Evolutionary conservation across 2,329 filamentous ascomycete genomes (phyloP).

Genomic region (Ampelomyces quisqualis): DNA sequence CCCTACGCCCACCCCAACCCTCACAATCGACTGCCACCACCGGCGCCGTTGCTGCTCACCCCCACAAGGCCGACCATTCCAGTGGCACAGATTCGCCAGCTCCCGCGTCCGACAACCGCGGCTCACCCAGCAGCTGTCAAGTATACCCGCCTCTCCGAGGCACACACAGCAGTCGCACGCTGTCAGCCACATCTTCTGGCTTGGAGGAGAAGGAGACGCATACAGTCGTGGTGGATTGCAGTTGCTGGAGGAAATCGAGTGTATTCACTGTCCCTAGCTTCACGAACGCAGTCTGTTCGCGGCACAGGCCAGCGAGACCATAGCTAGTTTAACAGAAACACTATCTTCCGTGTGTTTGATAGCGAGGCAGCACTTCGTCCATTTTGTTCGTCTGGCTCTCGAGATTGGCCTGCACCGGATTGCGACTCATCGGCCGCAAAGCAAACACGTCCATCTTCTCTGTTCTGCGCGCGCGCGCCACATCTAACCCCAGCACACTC

Average conservation of each 20-base stretch:
- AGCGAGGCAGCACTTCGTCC: slow-evolving; percentile 46
- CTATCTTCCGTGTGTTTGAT: slow-evolving; percentile 44
- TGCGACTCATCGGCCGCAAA: slow-evolving; percentile 27
- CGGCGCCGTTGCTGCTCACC: not conserved
- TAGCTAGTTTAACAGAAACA: slow-evolving; percentile 55
- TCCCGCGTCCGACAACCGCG: slow-evolving; percentile 5
- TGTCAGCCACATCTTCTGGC: slow-evolving; percentile 22
- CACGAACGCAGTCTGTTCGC: slow-evolving; percentile 34
- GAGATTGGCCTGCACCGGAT: slow-evolving; percentile 29
- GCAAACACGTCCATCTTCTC: slow-evolving; percentile 23
- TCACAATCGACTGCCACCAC: slow-evolving; percentile 1
- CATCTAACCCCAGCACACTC: slow-evolving; percentile 28
- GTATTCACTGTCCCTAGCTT: slow-evolving; percentile 38
- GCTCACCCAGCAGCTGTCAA: slow-evolving; percentile 9
- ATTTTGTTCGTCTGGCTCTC: slow-evolving; percentile 36
- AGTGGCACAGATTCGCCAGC: not conserved
- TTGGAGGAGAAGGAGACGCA: slow-evolving; percentile 35
- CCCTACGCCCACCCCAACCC: slow-evolving; percentile 5
- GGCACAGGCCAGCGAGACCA: slow-evolving; percentile 37
- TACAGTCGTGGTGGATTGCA: slow-evolving; percentile 34
- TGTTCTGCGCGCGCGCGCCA: slow-evolving; percentile 23
- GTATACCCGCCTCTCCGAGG: slow-evolving; percentile 10
- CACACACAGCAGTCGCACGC: slow-evolving; percentile 17
- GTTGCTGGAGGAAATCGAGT: slow-evolving; percentile 37
- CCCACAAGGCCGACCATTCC: not conserved